A percentile compares a stretch with the other conserved stretches of the same genome.
Evolutionary conservation across 192 early-diverging fungal genomes (phyloP).

Genomic region (Entomortierella chlamydospora): DNA sequence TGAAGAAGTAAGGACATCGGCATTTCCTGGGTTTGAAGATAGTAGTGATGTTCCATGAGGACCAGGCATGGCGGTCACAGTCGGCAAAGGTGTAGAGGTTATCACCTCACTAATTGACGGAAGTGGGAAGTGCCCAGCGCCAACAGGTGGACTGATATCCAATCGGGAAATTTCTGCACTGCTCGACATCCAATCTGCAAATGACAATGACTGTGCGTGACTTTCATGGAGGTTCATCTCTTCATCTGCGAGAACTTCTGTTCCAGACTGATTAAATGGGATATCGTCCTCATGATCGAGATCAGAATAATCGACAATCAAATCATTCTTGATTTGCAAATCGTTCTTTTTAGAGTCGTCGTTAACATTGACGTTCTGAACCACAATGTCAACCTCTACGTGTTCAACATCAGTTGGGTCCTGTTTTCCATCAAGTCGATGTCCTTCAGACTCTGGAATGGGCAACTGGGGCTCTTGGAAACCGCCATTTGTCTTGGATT

Average conservation of each 20-base stretch:
- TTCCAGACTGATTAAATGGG: constrained; percentile 17
- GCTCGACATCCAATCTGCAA: constrained; percentile 56
- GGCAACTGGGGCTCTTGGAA: too few species aligned
- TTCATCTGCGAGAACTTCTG: constrained; percentile 26
- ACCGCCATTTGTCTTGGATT: too few species aligned
- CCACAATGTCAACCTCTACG: constrained; percentile 46
- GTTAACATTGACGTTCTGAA: constrained; percentile 31
- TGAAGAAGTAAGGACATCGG: constrained; percentile 46
- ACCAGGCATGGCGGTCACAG: not conserved
- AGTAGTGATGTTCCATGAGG: constrained; percentile 17
- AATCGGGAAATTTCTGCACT: constrained; percentile 52
- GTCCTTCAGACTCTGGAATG: not conserved
- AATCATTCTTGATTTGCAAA: not conserved
- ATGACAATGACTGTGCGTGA: constrained; percentile 50
- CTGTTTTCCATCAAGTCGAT: not conserved
- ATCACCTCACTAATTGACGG: constrained; percentile 16
- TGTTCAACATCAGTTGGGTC: constrained; percentile 21
- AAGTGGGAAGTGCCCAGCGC: not conserved
- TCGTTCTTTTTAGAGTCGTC: constrained; percentile 9
- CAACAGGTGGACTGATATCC: constrained; percentile 34
- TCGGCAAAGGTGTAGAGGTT: not conserved
- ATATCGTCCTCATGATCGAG: constrained; percentile 21
- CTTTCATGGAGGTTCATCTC: constrained; percentile 31
- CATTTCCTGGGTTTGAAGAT: constrained; percentile 4
- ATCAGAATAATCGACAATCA: constrained; percentile 3